Evolutionary conservation across 2,329 filamentous ascomycete genomes (phyloP), one percentile per base, ranked within the genome.

Genomic region (Penicillium concentricum): DNA sequence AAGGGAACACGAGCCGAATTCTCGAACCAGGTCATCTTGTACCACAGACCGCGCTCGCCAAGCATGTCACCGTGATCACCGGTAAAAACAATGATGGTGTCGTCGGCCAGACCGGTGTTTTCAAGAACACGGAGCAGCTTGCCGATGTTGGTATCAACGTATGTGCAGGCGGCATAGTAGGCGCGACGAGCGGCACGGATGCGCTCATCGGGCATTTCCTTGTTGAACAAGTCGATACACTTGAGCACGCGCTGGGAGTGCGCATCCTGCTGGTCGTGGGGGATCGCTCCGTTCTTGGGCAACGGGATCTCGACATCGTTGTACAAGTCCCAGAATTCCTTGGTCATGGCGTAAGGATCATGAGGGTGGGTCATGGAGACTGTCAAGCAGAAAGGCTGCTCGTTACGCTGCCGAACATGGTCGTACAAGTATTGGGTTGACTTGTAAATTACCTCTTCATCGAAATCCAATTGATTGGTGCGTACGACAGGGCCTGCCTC

Each of bases 21-120:
- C 81, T 97, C 92, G 68, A 92, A 96, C 83, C 94, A 97, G 70
- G 86, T 91, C 92, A 97, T 97, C 82, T 97, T 97, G 81, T 96
- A 85, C 92, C 92, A 97, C 45, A 97, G 79, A 6, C 90, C 89
- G 51, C 91, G 87, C 79, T 97, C 92, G 57, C 92, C 92, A 8
- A 97, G 84, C 92, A 97, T 97, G 75, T 97, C 92, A 54, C 92
- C 92, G 70, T 97, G 92, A 72, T 97, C 92, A 43, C 92, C 92
- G 57, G 89, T 92, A 77, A 97, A 97, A 63, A 97, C 87, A 67
- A 97, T 81, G 66, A 96, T 92, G 13, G 92, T 97, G 75, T 96
- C 86, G 34, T 96, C 86, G 58, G 87, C 87, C 43, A 97, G 80
- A 7, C 87, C 84, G 69, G 91, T 93, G 58, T 91, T 83, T 72